Evolutionary conservation across 2,329 filamentous ascomycete species (phyloP).

Genomic region (Fonsecaea monophora): DNA sequence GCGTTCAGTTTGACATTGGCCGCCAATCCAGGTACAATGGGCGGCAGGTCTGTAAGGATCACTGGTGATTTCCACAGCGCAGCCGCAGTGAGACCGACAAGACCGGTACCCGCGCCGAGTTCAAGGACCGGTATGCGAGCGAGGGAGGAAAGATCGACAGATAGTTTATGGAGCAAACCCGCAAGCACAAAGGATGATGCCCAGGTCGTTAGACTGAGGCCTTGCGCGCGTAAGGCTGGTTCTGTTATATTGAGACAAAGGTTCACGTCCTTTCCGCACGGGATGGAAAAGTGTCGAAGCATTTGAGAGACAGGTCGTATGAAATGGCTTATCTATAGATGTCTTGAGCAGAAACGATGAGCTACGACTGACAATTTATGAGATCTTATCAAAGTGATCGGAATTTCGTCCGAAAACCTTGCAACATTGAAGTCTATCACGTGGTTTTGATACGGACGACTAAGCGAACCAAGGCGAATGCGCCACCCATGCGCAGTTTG

Average conservation of each 20-base stretch:
- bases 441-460: neutral
- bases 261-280: conserved; percentile 49
- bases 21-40: conserved; percentile 79
- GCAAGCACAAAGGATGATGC: conserved; percentile 87
- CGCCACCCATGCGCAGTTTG: too few relatives aligned
- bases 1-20: conserved; percentile 73
- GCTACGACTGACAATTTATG: neutral
- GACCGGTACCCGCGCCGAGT: conserved; percentile 85
- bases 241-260: conserved; percentile 78
- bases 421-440: neutral
- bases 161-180: conserved; percentile 64
- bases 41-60: conserved; percentile 79
- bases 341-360: neutral
- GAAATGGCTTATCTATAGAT: neutral
- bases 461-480: neutral
- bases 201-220: conserved; percentile 92
- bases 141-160: conserved; percentile 22
- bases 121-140: conserved; percentile 64
- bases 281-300: conserved; percentile 65
- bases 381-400: neutral
- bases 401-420: neutral
- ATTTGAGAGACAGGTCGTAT: conserved; percentile 45
- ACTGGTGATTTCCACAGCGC: conserved; percentile 71
- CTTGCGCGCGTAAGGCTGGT: conserved; percentile 84
- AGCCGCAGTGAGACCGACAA: conserved; percentile 84